Base-by-base conservation (phyloP, 2,329 filamentous ascomycete species). In the Aspergillus hiratsukae region DNA sequence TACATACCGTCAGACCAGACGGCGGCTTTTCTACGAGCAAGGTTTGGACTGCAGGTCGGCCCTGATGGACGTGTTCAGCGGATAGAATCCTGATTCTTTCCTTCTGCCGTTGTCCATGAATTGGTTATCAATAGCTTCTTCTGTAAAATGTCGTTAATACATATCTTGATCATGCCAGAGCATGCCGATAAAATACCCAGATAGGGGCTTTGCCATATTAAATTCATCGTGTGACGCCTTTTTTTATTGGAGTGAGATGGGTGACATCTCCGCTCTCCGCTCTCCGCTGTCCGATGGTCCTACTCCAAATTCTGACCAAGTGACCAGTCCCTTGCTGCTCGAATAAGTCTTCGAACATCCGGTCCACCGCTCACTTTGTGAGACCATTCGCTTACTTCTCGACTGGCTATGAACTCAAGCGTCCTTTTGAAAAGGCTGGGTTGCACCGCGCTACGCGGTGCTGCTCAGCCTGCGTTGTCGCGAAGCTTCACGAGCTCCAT, bases 31-130 rank as follows among this genome's bases (percentile, higher is more conserved):
- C 61, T 76, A 11, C 66, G 72, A 19, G 64, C 70, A 54, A 62
- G 71, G n/a, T 72, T 75, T 50, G 72, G 72, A n/a, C 58, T 75
- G 21, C 72, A 72, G 51, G 64, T 75, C 54, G 66, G 69, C 5
- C 51, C 68, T 29, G 65, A 73, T 58, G 72, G 72, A 28, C 69
- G 72, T 4, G 58, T 74, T 48, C 66, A 69, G 40, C 62, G 72
- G 37, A 65, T 72, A 51, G 54, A 65, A 23, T 58, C 59, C 48
- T 70, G 60, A 63, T 35, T 21, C 31, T 37, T 17, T 14, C 28
- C 28, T 25, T 23, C 48, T n/a, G 19, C 17, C 14, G n/a, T 11
- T 35, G 28, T 29, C 21, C 27, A 27, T n/a, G 4, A 7, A 3
- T n/a, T 29, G 14, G 27, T 27, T 31, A n/a, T 50, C 21, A 19